Conservation (phyloP, 306 rosid genomes). For the Calophaca sinica region DNA sequence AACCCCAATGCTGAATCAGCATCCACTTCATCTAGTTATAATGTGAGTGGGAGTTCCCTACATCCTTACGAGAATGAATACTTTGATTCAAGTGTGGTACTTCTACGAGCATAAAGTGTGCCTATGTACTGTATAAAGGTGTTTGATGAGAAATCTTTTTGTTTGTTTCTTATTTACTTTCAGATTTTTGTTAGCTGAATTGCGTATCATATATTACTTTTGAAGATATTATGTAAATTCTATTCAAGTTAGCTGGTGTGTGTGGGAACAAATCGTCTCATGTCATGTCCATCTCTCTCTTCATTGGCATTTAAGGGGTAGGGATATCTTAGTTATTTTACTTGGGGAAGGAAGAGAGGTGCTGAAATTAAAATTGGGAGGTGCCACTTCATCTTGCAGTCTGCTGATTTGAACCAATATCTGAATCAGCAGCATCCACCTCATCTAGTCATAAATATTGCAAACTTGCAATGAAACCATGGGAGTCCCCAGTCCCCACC, state of each 20-base stretch:
- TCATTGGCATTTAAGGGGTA: not conserved
- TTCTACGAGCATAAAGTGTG: conserved; percentile 42
- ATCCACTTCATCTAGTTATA: conserved; percentile 57
- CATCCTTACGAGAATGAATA: conserved; percentile 56
- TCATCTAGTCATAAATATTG: too few relatives aligned
- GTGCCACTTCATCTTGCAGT: too few relatives aligned
- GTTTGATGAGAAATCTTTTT: conserved; percentile 9
- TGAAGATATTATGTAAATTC: conserved; percentile 14
- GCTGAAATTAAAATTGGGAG: too few relatives aligned
- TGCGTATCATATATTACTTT: conserved; percentile 16
- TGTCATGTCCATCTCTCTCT: not conserved
- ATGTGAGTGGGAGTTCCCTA: conserved; percentile 32
- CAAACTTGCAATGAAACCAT: too few relatives aligned
- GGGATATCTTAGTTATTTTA: too few relatives aligned
- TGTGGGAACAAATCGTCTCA: not conserved
- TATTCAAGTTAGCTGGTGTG: not conserved
- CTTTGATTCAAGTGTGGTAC: conserved; percentile 50
- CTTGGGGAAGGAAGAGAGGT: too few relatives aligned
- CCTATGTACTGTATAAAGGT: not conserved
- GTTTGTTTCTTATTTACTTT: conserved; percentile 17
- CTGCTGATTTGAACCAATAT: too few relatives aligned
- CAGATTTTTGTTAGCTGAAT: conserved; percentile 9
- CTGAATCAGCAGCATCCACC: too few relatives aligned
- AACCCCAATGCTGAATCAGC: conserved; percentile 58
- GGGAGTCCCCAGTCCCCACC: too few relatives aligned